Conservation (phyloP, 2,329 filamentous ascomycete species). For the Microascus cirrosus region DNA sequence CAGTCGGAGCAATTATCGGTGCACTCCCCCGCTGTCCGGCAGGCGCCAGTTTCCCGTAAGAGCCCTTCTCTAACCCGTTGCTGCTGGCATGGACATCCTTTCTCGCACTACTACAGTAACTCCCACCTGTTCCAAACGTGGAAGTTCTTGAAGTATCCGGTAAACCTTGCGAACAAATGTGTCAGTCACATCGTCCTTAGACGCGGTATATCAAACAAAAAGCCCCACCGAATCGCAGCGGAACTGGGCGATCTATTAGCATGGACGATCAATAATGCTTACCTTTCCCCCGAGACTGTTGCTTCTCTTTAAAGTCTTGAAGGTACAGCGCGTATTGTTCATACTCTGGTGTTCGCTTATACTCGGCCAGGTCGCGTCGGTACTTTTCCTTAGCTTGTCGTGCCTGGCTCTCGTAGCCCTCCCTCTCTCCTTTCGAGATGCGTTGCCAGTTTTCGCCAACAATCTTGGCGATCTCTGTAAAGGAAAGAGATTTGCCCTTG, state of each 20-base stretch:
- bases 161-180: background rate
- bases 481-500: slow-evolving; percentile 65
- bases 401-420: slow-evolving; percentile 61
- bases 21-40: background rate
- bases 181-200: background rate
- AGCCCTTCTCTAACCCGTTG: slow-evolving; percentile 8
- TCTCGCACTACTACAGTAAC: background rate
- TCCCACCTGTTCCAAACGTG: background rate
- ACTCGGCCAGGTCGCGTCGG: slow-evolving; percentile 58
- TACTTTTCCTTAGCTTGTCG: slow-evolving; percentile 67
- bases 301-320: slow-evolving; percentile 66
- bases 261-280: slow-evolving; percentile 10
- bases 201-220: too few relatives aligned
- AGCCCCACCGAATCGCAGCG: too few relatives aligned
- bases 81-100: background rate
- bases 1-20: background rate
- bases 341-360: slow-evolving; percentile 66
- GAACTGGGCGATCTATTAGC: too few relatives aligned
- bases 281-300: slow-evolving; percentile 48
- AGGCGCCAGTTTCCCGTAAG: background rate
- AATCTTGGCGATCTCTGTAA: slow-evolving; percentile 74
- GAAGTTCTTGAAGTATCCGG: slow-evolving; percentile 36
- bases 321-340: slow-evolving; percentile 61
- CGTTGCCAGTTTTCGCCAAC: slow-evolving; percentile 77
- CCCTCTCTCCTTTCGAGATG: slow-evolving; percentile 53